Conservation (phyloP, 176 grass and related monocot genomes). For the maize (Zea mays) region DNA sequence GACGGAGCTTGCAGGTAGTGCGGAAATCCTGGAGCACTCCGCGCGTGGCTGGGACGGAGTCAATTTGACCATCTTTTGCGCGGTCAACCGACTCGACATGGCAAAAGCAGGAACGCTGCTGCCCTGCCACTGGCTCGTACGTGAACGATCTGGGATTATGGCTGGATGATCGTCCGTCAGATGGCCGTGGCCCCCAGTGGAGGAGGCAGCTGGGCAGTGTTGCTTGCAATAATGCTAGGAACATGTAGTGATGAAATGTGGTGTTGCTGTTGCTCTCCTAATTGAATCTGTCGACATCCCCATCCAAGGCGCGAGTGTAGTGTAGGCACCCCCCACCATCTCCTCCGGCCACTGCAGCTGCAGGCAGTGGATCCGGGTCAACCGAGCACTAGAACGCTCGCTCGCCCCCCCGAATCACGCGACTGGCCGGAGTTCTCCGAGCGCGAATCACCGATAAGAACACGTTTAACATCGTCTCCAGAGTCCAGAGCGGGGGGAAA, state of each 20-base stretch:
- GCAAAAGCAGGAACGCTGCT: neutral
- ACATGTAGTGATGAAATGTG: neutral
- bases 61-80: constrained; percentile 1
- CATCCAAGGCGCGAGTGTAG: neutral
- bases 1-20: constrained; percentile 6
- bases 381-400: constrained; percentile 21
- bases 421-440: neutral
- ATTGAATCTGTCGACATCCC: constrained; percentile 28
- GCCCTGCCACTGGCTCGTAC: neutral
- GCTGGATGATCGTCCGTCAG: neutral
- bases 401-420: neutral
- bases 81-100: neutral
- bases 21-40: neutral
- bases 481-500: neutral
- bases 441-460: neutral
- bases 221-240: constrained; percentile 26
- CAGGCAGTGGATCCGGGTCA: constrained; percentile 26
- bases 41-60: neutral
- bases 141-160: neutral
- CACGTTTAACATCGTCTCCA: neutral
- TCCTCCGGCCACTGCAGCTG: constrained; percentile 4
- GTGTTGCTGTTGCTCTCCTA: neutral
- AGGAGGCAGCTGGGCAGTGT: neutral
- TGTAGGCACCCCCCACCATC: constrained; percentile 18
- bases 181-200: neutral